Base-by-base conservation (phyloP, 768 basidiomycete species). In the Serendipita sp. region DNA sequence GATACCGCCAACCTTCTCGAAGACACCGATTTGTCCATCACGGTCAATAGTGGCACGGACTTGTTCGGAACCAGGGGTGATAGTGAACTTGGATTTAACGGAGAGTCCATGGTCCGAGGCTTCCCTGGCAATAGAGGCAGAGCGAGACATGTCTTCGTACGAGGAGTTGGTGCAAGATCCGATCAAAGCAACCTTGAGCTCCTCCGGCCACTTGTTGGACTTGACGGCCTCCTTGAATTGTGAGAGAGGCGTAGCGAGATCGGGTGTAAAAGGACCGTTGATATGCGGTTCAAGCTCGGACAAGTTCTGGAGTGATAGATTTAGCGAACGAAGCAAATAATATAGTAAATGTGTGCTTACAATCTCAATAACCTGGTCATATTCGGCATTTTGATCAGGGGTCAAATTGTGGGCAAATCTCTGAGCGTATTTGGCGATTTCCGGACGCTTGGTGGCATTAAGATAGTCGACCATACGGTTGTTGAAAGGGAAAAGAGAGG, bases 151-250 rank as follows among this genome's bases (percentile, higher is more conserved):
- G 76, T 99, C 96, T 77, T 99, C 96, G 72, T 99, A 99, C 34
- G 96, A 98, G 51, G 96, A 98, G 83, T 99, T 99, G 73, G 96
- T 98, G 85, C 96, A 99, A 51, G 96, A 98, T 61, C 96, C 96
- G 73, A 99, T 98, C 64, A 99, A 85, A 65, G 84, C 91, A 69
- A 98, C 96, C 78, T 89, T 92, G 77, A 99, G 84, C 73, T 99
- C 94, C 62, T 86, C 79, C 41, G 96, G 96, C 96, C 96, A 98
- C 73, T 81, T 78, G 78, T 98, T 97, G 79, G 89, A 85, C 82
- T 90, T 91, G 65, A 88, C 91, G 68, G 84, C 91, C 33, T 79
- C 77, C 60, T 89, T 88, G 71, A 98, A 96, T 80, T 95, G 88
- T 74, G 94, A 96, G 70, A 99, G 82, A 61, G 96, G 96, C 30